Base-by-base conservation (phyloP, 1,284 basidiomycete species). In the Peniophora sp. region DNA sequence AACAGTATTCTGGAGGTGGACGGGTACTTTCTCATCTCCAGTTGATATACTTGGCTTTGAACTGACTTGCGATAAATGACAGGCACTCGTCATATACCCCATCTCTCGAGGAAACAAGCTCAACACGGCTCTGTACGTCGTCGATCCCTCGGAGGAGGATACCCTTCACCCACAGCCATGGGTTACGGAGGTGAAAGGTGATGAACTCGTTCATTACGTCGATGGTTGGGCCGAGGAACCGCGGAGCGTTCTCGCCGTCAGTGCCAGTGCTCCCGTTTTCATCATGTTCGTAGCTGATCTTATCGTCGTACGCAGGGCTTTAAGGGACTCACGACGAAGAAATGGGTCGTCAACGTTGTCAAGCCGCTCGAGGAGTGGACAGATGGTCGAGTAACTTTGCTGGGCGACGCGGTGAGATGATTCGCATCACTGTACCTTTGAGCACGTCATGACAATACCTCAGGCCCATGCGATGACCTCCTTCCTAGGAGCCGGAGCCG, bases 381-480 rank as follows among this genome's bases (percentile, higher is more conserved):
- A 6, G 60, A 63, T 12, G 68, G 66, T 25, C 62, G 69, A 2
- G 73, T 77, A 6, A 74, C 65, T 0, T 62, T 81, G 12, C 39
- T 81, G 2, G 78, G 78, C 1, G 79, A 81, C 58, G 75, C 78
- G 61, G 68, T 68, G 27, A 47, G 27, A 12, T 32, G 6, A 32
- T 32, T 5, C 12, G 27, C 27, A 6, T 32, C 27, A 12, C 12
- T 12, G 27, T 32, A 32, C 12, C 38, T 8, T 17, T 41, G 38
- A 41, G 19, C 3, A n/a, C 20, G 41, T 47, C 19, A 23, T 38
- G 24, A 45, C 20, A 41, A 16, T 27, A 14, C 20, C 16, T 27
- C 36, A 69, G 69, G 78, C 79, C 19, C 78, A 81, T 50, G 75
- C 70, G 1, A 77, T 77, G 74, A 63, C 69, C 53, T 76, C 78